Evolutionary conservation across 768 basidiomycete species (phyloP).

Genomic region (Lentinus tigrinus): DNA sequence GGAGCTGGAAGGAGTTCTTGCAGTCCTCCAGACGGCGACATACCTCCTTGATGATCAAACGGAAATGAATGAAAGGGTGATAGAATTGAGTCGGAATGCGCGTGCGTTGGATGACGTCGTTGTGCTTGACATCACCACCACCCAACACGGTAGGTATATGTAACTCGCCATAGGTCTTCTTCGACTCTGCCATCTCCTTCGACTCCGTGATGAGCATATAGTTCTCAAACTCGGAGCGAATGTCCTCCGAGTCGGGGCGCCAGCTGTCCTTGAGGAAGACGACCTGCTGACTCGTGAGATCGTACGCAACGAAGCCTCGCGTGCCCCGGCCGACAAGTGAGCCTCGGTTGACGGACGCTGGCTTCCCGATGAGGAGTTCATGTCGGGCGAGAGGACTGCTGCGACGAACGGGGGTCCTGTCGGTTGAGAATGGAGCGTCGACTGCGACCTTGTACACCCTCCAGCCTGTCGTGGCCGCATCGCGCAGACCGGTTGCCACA

Average conservation of each 20-base stretch:
- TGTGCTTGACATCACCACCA: neutral
- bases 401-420: neutral
- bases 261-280: slow-evolving; percentile 12
- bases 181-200: too few species aligned
- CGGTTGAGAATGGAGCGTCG: neutral
- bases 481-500: neutral
- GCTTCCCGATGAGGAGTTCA: neutral
- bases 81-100: too few species aligned
- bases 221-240: neutral
- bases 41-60: neutral
- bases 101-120: too few species aligned
- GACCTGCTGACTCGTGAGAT: neutral
- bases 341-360: neutral
- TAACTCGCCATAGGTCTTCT: neutral
- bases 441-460: neutral
- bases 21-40: neutral
- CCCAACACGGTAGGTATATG: neutral
- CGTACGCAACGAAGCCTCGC: slow-evolving; percentile 3
- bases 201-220: neutral
- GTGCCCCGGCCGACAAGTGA: slow-evolving; percentile 2
- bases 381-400: neutral
- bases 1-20: neutral
- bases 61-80: too few species aligned
- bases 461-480: neutral
- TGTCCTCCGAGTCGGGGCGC: neutral